Evolutionary conservation across 495 filamentous ascomycete genomes (phyloP).

Genomic region (Tuber magnatum): DNA sequence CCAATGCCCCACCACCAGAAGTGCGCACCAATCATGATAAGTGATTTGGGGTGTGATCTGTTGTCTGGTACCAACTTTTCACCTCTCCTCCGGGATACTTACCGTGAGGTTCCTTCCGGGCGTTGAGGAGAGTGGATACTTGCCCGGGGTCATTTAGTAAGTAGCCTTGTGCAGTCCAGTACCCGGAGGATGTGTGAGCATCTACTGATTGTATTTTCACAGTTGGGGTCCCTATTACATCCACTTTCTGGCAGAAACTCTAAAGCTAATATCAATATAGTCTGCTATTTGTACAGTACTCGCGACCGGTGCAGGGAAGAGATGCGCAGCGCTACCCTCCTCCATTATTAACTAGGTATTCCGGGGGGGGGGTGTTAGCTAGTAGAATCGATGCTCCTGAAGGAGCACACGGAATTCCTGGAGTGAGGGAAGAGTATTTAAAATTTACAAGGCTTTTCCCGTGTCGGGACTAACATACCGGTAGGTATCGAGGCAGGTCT

Average conservation of each 20-base stretch:
- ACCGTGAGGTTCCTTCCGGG: slow-evolving; percentile 50
- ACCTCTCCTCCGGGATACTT: slow-evolving; percentile 43
- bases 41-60: slow-evolving; percentile 23
- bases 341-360: slow-evolving; percentile 54
- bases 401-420: slow-evolving; percentile 46
- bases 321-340: slow-evolving; percentile 54
- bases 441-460: background rate
- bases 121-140: slow-evolving; percentile 52
- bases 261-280: slow-evolving; percentile 36
- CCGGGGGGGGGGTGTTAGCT: slow-evolving; percentile 52
- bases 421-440: slow-evolving; percentile 46
- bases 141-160: slow-evolving; percentile 51
- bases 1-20: slow-evolving; percentile 45
- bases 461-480: background rate
- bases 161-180: background rate
- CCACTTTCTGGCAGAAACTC: background rate
- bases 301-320: slow-evolving; percentile 52
- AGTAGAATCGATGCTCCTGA: slow-evolving; percentile 50
- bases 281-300: slow-evolving; percentile 57
- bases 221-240: slow-evolving; percentile 6
- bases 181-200: background rate
- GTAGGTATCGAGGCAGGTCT: slow-evolving; percentile 47
- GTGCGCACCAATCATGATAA: slow-evolving; percentile 49
- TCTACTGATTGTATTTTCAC: background rate
- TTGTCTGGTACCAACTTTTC: slow-evolving; percentile 8